Conservation (phyloP, 2,329 filamentous ascomycete genomes). For the Clarireedia paspali region DNA sequence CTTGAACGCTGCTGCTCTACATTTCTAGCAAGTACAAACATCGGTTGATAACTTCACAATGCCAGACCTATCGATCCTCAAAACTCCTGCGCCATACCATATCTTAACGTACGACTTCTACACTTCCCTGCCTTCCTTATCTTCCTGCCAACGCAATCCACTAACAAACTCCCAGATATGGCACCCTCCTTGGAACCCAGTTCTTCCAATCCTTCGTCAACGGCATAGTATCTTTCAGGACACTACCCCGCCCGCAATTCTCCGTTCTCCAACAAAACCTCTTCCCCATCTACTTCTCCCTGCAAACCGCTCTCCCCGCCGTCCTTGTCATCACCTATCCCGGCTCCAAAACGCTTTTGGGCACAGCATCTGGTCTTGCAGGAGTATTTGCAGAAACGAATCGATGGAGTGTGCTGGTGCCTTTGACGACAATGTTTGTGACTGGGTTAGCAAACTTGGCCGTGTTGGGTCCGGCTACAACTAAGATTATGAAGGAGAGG, state of each 20-base stretch:
- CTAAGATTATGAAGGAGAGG: constrained; percentile 64
- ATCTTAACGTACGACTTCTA: constrained; percentile 53
- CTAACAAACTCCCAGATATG: constrained; percentile 57
- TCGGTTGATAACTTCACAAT: constrained; percentile 21
- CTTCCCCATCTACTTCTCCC: constrained; percentile 81
- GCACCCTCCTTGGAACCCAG: constrained; percentile 76
- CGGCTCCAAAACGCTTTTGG: constrained; percentile 37
- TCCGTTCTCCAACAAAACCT: constrained; percentile 69
- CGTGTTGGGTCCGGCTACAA: constrained; percentile 68
- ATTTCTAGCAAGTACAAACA: background rate
- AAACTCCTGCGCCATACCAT: constrained; percentile 66
- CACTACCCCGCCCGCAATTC: constrained; percentile 74
- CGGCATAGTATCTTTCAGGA: constrained; percentile 67
- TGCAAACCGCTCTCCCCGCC: constrained; percentile 71
- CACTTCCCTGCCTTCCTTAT: background rate
- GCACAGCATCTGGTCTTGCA: constrained; percentile 36
- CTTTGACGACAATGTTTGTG: constrained; percentile 62
- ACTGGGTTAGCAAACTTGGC: constrained; percentile 63
- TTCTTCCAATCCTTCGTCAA: constrained; percentile 81
- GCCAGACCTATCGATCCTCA: constrained; percentile 36
- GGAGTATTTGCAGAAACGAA: constrained; percentile 55
- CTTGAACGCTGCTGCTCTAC: background rate
- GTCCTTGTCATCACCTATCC: constrained; percentile 76
- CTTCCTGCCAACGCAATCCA: background rate
- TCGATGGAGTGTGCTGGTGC: constrained; percentile 56